Evolutionary conservation across 1,284 basidiomycete genomes (phyloP).

Genomic region (Ceratobasidium sp.): DNA sequence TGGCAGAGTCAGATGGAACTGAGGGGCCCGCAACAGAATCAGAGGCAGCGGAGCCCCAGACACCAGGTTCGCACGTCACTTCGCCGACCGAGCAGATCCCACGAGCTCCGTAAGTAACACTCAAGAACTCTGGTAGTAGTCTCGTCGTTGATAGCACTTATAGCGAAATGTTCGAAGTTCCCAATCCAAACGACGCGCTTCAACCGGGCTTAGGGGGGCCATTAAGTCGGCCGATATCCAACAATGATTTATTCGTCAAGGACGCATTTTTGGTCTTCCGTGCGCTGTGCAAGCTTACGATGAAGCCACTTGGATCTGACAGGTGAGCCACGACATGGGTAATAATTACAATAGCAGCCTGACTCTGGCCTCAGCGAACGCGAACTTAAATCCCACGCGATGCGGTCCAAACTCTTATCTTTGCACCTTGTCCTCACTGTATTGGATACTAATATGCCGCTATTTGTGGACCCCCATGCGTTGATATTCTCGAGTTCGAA

Average conservation of each 20-base stretch:
- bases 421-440: slow-evolving; percentile 93
- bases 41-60: not conserved
- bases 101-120: not conserved
- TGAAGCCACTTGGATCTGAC: slow-evolving; percentile 93
- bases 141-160: not conserved
- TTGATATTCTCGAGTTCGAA: slow-evolving; percentile 89
- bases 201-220: slow-evolving; percentile 23
- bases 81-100: not conserved
- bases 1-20: not conserved
- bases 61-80: not conserved
- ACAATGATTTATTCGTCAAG: slow-evolving; percentile 89
- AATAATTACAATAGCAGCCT: slow-evolving; percentile 2
- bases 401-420: slow-evolving; percentile 93
- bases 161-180: slow-evolving; percentile 46
- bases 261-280: slow-evolving; percentile 97
- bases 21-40: not conserved
- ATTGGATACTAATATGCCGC: slow-evolving; percentile 85
- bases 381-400: slow-evolving; percentile 91
- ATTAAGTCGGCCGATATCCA: slow-evolving; percentile 51
- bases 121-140: slow-evolving; percentile 13
- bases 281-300: slow-evolving; percentile 94
- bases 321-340: slow-evolving; percentile 61
- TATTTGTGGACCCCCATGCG: slow-evolving; percentile 85
- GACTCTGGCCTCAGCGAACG: slow-evolving; percentile 67
- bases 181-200: slow-evolving; percentile 48